Percentiles rank a stretch among this genome's conserved stretches.
phyloP scores from a whole-genome alignment of 2,329 filamentous ascomycete genomes.

The Neopestalotiopsis sp. region DNA sequence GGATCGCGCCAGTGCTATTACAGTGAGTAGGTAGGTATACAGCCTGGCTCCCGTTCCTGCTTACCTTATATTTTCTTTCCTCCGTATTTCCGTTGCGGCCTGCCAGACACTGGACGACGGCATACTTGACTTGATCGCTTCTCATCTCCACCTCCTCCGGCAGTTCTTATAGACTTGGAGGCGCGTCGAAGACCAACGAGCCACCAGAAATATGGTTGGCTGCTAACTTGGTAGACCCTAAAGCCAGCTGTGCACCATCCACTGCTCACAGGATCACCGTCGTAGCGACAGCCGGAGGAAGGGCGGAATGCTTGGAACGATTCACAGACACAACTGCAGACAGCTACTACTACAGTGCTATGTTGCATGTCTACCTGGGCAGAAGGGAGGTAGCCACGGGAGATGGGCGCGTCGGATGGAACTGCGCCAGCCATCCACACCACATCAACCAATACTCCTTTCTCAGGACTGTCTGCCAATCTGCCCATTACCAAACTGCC shows the following conservation, averaged over 20 bases:
- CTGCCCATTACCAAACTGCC: neutral
- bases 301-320: neutral
- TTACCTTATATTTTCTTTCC: neutral
- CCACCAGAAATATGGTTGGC: neutral
- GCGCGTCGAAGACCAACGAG: neutral
- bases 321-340: neutral
- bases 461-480: neutral
- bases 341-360: neutral
- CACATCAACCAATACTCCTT: neutral
- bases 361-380: too few relatives aligned
- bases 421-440: neutral
- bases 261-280: neutral
- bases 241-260: too few relatives aligned
- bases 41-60: neutral
- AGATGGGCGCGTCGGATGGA: neutral
- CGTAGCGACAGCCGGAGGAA: neutral
- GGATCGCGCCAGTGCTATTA: too few relatives aligned
- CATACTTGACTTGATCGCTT: neutral
- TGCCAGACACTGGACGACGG: neutral
- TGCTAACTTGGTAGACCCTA: neutral
- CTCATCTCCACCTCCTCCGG: slow-evolving; percentile 1
- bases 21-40: too few relatives aligned
- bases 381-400: neutral
- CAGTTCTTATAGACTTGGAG: neutral
- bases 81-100: neutral